Conservation (phyloP, 2,329 filamentous ascomycete species). For the Penicillium nordicum region DNA sequence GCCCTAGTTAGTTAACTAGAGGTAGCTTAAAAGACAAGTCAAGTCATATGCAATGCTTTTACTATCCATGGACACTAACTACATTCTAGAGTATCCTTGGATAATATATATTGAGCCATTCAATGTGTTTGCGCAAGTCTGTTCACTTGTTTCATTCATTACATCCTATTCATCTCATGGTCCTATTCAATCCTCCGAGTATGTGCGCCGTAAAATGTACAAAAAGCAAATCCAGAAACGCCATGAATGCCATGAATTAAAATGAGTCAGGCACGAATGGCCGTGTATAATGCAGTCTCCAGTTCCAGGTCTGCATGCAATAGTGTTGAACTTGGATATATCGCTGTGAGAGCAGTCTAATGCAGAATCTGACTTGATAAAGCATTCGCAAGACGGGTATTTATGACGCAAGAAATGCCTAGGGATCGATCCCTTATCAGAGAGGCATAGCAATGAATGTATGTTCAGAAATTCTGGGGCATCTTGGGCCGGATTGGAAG, state of each 20-base stretch:
- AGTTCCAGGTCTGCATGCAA: slow-evolving; percentile 21
- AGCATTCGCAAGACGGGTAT: slow-evolving; percentile 13
- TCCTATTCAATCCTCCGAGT: slow-evolving; percentile 1
- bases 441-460: slow-evolving; percentile 1
- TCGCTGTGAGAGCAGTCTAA: slow-evolving; percentile 13
- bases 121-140: neutral
- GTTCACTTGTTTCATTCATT: slow-evolving; percentile 1
- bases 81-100: neutral
- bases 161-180: neutral
- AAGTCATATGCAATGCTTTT: neutral
- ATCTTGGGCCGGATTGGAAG: slow-evolving; percentile 23
- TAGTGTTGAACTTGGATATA: slow-evolving; percentile 21
- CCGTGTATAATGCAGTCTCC: slow-evolving; percentile 15
- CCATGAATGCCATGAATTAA: slow-evolving; percentile 7
- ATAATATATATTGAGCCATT: neutral
- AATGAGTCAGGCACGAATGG: slow-evolving; percentile 1
- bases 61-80: neutral
- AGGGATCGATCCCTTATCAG: neutral
- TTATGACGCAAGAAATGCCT: slow-evolving; percentile 3
- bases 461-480: slow-evolving; percentile 14
- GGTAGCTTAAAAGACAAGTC: neutral
- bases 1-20: too few species aligned
- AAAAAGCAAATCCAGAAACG: slow-evolving; percentile 4
- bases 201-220: slow-evolving; percentile 8
- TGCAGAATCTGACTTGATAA: slow-evolving; percentile 10